Base-by-base conservation (phyloP, 164 flowering plant genomes). In the Liquidambar formosana region DNA sequence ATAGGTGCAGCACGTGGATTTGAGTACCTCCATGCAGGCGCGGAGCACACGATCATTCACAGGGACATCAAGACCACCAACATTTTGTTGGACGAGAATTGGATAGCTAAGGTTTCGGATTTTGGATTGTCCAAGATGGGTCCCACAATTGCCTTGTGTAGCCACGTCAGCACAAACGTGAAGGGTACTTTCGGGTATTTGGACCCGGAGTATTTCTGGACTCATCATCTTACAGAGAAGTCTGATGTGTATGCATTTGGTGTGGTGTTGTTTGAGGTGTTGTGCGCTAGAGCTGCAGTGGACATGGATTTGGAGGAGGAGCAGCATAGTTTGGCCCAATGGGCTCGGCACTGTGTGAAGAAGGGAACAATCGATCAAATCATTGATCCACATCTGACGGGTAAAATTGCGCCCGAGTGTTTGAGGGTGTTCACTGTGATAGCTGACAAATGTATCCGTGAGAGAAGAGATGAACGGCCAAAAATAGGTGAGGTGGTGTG, bases 1-100 rank as follows among this genome's bases (percentile, higher is more conserved):
- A n/a, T n/a, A n/a, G 85, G 81, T 0, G 78, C 81, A 0, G 83
- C 81, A 0, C 63, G 67, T 5, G 85, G 85, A 14, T 46, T 82
- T n/a, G 68, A 69, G 14, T 77, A 77, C 28, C 77, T 82, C 19
- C 83, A 79, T 25, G 6, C 78, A n/a, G n/a, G n/a, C n/a, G n/a
- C n/a, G n/a, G n/a, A n/a, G n/a, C n/a, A n/a, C n/a, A n/a, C n/a
- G n/a, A n/a, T n/a, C n/a, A n/a, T n/a, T n/a, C n/a, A n/a, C n/a
- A n/a, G n/a, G n/a, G n/a, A n/a, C n/a, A n/a, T 82, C 10, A 82
- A 77, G 65, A 25, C 81, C 18, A 73, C 77, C 11, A 79, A 77
- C 71, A 82, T 82, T 1, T 10, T 77, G 25, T 33, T 79, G 54
- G 83, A 79, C 28, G 78, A 75, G 18, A 77, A 71, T 0, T 79